Evolutionary conservation across 1,284 basidiomycete species (phyloP).

Genomic region (Apiotrichum sp.): DNA sequence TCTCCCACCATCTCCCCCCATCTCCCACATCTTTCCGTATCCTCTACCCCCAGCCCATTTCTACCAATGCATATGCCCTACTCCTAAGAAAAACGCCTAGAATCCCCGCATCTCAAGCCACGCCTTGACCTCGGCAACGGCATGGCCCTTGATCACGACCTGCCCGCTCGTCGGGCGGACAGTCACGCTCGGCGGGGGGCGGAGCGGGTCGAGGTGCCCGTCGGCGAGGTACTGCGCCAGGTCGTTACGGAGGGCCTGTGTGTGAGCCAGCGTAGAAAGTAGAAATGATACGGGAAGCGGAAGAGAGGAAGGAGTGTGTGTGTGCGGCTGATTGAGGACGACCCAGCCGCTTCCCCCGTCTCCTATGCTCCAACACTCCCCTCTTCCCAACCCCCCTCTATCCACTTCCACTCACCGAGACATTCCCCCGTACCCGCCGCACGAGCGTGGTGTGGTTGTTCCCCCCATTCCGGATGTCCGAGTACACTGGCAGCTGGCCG

Average conservation of each 20-base stretch:
- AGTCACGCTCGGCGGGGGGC: slow-evolving; percentile 21
- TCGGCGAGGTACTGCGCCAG: slow-evolving; percentile 26
- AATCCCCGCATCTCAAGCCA: slow-evolving; percentile 34
- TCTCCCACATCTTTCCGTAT: too few species aligned
- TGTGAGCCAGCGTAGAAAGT: not conserved
- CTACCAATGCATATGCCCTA: not conserved
- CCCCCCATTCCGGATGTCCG: slow-evolving; percentile 29
- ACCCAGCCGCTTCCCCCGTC: too few species aligned
- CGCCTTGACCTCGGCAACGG: slow-evolving; percentile 35
- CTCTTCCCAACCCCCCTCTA: too few species aligned
- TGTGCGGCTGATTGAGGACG: not conserved
- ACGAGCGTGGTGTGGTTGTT: slow-evolving; percentile 25
- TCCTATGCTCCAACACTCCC: too few species aligned
- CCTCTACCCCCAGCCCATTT: too few species aligned
- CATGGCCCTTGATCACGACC: slow-evolving; percentile 34
- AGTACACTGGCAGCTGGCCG: slow-evolving; percentile 35
- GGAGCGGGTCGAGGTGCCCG: slow-evolving; percentile 35
- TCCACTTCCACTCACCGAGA: not conserved
- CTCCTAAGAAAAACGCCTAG: slow-evolving; percentile 7
- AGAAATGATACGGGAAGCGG: too few species aligned
- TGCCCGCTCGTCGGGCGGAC: slow-evolving; percentile 31
- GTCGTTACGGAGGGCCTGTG: slow-evolving; percentile 28
- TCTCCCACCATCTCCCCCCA: not conserved
- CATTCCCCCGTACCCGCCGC: slow-evolving; percentile 30
- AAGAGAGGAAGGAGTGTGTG: not conserved